Conservation (phyloP, 2,329 filamentous ascomycete species). For the Polytolypa hystricis region DNA sequence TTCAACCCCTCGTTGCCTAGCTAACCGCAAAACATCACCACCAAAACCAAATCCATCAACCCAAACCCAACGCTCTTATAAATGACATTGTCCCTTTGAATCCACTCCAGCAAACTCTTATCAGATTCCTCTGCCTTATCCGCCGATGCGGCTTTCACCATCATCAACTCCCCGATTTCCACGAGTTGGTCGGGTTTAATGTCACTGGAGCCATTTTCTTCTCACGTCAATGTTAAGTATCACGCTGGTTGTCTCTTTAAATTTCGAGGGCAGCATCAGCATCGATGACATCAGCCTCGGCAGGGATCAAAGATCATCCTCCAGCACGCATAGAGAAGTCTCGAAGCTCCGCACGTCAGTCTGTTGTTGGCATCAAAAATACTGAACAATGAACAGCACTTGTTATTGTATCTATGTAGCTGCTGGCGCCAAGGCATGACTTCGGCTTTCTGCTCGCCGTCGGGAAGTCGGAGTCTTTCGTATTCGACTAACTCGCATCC, state of each 20-base stretch:
- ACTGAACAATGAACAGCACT: too few species aligned
- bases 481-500: conserved; percentile 64
- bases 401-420: too few species aligned
- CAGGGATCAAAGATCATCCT: too few species aligned
- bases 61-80: conserved; percentile 60
- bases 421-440: conserved; percentile 84
- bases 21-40: conserved; percentile 45
- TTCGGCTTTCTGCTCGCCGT: conserved; percentile 58
- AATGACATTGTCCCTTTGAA: conserved; percentile 53
- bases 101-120: conserved; percentile 45
- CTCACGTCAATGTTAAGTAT: too few species aligned
- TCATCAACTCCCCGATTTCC: conserved; percentile 72
- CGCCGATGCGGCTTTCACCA: conserved; percentile 46
- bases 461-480: conserved; percentile 55
- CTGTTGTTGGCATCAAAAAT: too few species aligned
- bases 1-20: conserved; percentile 46
- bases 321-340: too few species aligned
- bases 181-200: conserved; percentile 66
- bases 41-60: conserved; percentile 58
- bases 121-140: conserved; percentile 27
- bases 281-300: too few species aligned
- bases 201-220: too few species aligned
- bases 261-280: too few species aligned
- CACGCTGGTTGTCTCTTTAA: too few species aligned
- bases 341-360: too few species aligned